Conservation (phyloP, 371 early-diverging fungal species). For the Mucor indicus region DNA sequence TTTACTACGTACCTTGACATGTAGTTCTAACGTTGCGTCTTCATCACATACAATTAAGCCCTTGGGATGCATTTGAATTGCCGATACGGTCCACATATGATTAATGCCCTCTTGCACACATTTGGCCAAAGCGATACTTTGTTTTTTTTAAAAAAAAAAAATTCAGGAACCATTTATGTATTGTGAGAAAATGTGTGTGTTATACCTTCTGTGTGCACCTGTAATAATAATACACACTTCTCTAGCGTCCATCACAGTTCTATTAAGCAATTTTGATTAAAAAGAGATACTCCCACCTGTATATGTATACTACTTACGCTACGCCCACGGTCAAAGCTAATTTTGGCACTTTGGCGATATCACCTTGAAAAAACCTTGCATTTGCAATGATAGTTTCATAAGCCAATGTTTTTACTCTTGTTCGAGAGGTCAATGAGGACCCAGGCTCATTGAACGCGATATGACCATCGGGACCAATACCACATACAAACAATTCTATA, state of each 20-base stretch:
- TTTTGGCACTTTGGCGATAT: constrained; percentile 86
- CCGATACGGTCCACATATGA: constrained; percentile 92
- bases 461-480: constrained; percentile 89
- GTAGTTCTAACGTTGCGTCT: constrained; percentile 85
- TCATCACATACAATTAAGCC: constrained; percentile 89
- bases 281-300: too few relatives aligned
- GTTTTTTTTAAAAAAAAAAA: too few relatives aligned
- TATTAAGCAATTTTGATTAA: constrained; percentile 13
- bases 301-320: constrained; percentile 51
- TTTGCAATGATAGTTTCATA: constrained; percentile 91
- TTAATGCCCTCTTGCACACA: constrained; percentile 86
- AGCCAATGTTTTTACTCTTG: constrained; percentile 86
- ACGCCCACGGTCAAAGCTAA: constrained; percentile 88
- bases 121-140: constrained; percentile 71
- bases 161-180: too few relatives aligned
- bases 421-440: constrained; percentile 78
- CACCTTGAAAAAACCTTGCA: constrained; percentile 85
- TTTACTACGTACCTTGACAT: constrained; percentile 65
- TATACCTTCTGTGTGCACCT: constrained; percentile 67
- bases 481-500: constrained; percentile 80
- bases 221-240: constrained; percentile 86
- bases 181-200: not conserved
- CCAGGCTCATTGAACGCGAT: constrained; percentile 93
- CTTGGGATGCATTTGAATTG: constrained; percentile 83
- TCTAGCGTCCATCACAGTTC: constrained; percentile 84